A percentile compares a stretch with the other conserved stretches of the same genome.
phyloP scores from a whole-genome alignment of 768 basidiomycete species.

The Tephrocybe rancida region DNA sequence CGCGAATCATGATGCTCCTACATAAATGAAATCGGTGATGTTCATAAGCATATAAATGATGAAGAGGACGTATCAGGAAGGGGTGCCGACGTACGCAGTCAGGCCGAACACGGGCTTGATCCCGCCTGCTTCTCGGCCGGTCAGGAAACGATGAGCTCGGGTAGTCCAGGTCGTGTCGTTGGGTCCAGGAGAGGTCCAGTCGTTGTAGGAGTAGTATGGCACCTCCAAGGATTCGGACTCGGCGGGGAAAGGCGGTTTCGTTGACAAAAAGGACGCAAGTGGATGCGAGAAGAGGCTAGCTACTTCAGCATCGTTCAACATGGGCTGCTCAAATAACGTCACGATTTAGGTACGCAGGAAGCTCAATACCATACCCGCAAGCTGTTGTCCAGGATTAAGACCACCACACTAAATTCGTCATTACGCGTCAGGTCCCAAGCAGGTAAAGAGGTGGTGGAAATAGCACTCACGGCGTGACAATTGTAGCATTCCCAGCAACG shows the following conservation, averaged over 20 bases:
- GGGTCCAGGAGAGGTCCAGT: conserved; percentile 49
- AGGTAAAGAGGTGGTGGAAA: not conserved
- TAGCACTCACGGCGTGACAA: conserved; percentile 80
- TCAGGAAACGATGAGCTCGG: conserved; percentile 80
- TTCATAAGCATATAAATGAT: not conserved
- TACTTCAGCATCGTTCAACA: conserved; percentile 80
- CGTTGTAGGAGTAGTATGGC: conserved; percentile 66
- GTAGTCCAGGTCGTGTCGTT: conserved; percentile 36
- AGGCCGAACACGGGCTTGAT: conserved; percentile 89
- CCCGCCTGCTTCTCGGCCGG: conserved; percentile 82
- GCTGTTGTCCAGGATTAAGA: conserved; percentile 79
- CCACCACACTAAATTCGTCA: conserved; percentile 66
- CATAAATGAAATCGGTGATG: not conserved
- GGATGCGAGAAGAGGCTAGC: conserved; percentile 85
- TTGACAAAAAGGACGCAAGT: conserved; percentile 68
- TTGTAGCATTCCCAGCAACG: conserved; percentile 65
- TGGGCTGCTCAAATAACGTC: conserved; percentile 52
- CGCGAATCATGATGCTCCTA: conserved; percentile 48
- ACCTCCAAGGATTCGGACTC: conserved; percentile 57
- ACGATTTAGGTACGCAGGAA: not conserved
- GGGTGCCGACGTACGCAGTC: conserved; percentile 65
- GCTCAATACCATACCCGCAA: conserved; percentile 54
- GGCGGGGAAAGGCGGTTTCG: conserved; percentile 56
- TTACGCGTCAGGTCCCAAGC: too few species aligned
- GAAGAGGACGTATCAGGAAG: not conserved